Evolutionary conservation across 306 rosid species (phyloP).

Genomic region (Cucumis melo): DNA sequence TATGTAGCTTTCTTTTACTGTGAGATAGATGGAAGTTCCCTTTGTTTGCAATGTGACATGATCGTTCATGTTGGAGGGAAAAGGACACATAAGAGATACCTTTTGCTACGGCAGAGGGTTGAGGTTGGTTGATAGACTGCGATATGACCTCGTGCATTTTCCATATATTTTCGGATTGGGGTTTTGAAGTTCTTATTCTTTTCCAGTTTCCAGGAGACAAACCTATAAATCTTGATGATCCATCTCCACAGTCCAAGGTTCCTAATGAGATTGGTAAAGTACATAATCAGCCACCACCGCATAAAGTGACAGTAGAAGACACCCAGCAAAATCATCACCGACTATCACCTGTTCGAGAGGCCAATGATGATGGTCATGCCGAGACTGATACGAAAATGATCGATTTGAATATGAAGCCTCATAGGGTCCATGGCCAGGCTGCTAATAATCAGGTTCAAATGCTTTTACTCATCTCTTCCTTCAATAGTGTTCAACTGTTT

Average conservation of each 20-base stretch:
- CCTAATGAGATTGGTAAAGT: conserved; percentile 30
- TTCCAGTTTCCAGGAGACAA: conserved; percentile 89
- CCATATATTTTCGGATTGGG: not conserved
- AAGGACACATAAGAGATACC: conserved; percentile 52
- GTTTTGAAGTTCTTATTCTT: conserved; percentile 13
- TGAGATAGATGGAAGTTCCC: conserved; percentile 63
- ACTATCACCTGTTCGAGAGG: conserved; percentile 29
- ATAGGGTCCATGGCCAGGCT: conserved; percentile 65
- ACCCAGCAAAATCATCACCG: conserved; percentile 50
- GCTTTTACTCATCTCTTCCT: not conserved
- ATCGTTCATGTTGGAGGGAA: conserved; percentile 66
- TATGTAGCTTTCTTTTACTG: conserved; percentile 68
- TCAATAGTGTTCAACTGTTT: not conserved
- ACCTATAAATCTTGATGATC: conserved; percentile 37
- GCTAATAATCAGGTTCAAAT: conserved; percentile 68
- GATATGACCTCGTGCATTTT: not conserved
- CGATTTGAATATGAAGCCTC: conserved; percentile 90
- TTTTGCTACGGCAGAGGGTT: conserved; percentile 51
- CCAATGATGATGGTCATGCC: conserved; percentile 44
- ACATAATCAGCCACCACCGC: conserved; percentile 12
- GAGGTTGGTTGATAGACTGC: conserved; percentile 29
- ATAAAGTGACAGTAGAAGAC: conserved; percentile 21
- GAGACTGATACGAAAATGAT: conserved; percentile 69
- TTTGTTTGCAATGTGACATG: conserved; percentile 73
- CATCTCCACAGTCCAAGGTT: conserved; percentile 29